Evolutionary conservation across 1,284 basidiomycete genomes (phyloP).

Genomic region (Sphagnurus paluster): DNA sequence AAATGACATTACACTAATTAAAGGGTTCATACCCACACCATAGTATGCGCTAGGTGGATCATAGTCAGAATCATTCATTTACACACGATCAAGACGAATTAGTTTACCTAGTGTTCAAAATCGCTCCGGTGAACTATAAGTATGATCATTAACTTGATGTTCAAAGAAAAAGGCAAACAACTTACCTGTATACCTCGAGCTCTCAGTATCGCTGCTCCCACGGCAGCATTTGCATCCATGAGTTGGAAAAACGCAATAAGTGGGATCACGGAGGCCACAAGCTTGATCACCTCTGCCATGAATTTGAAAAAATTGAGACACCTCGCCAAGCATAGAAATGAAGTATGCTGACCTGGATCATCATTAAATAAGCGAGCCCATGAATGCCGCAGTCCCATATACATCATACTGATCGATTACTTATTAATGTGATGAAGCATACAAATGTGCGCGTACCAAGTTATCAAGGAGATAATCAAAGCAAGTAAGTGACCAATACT

Average conservation of each 20-base stretch:
- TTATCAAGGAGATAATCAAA: constrained; percentile 53
- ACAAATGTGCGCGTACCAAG: constrained; percentile 65
- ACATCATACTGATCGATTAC: constrained; percentile 50
- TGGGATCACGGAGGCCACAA: constrained; percentile 76
- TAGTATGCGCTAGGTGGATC: constrained; percentile 31
- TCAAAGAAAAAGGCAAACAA: neutral
- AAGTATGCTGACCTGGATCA: constrained; percentile 55
- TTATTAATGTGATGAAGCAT: no score
- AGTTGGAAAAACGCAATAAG: constrained; percentile 82
- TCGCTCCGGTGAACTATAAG: constrained; percentile 62
- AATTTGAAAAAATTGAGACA: no score
- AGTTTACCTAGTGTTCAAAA: no score
- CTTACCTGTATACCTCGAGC: constrained; percentile 73
- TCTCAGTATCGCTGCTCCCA: constrained; percentile 75
- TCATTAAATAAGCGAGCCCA: constrained; percentile 88
- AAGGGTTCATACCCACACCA: no score
- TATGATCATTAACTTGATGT: neutral
- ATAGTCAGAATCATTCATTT: no score
- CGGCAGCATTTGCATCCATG: constrained; percentile 69
- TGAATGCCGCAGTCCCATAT: constrained; percentile 66
- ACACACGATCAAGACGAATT: no score
- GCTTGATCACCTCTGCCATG: constrained; percentile 60
- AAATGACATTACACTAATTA: no score
- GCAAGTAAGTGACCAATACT: constrained; percentile 83
- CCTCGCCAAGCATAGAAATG: neutral